These are phyloP conservation scores for Halenospora varia DNA, from an alignment of 495 filamentous ascomycete genomes.

Conservation along the genomic window DNA sequence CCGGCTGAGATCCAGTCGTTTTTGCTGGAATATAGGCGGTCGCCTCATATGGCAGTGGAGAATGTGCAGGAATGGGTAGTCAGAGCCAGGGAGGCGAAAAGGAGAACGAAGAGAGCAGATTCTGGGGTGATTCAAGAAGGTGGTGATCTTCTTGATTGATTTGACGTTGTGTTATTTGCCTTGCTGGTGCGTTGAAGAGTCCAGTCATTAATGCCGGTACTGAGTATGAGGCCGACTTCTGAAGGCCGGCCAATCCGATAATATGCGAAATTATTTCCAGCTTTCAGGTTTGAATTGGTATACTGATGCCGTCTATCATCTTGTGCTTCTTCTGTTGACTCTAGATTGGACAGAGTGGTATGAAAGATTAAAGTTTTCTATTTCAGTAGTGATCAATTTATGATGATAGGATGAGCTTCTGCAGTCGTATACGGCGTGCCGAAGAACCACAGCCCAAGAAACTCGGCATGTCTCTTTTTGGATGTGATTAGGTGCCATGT, in stretches of 20 bases:
- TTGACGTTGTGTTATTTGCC: too few relatives aligned
- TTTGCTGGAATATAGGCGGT: constrained; percentile 60
- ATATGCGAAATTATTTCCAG: neutral
- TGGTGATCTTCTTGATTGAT: too few relatives aligned
- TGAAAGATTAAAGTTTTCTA: neutral
- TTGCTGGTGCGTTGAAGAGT: too few relatives aligned
- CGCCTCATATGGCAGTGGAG: constrained; percentile 52
- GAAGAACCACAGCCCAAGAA: too few relatives aligned
- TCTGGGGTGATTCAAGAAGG: neutral
- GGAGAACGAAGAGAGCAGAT: constrained; percentile 41
- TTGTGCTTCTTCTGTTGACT: neutral
- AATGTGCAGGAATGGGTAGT: constrained; percentile 55
- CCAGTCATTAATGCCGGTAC: too few relatives aligned
- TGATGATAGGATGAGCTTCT: too few relatives aligned
- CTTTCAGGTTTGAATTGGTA: neutral
- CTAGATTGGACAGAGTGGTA: neutral
- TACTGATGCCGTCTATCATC: neutral
- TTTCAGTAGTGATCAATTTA: neutral
- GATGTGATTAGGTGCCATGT: neutral
- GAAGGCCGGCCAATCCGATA: neutral
- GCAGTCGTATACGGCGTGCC: too few relatives aligned
- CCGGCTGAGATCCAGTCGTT: constrained; percentile 69
- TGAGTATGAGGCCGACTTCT: constrained; percentile 17
- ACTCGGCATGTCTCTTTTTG: too few relatives aligned
- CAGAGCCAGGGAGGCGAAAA: constrained; percentile 50